phyloP scores from a whole-genome alignment of 257 asterid genomes.

The Paulownia fortunei region DNA sequence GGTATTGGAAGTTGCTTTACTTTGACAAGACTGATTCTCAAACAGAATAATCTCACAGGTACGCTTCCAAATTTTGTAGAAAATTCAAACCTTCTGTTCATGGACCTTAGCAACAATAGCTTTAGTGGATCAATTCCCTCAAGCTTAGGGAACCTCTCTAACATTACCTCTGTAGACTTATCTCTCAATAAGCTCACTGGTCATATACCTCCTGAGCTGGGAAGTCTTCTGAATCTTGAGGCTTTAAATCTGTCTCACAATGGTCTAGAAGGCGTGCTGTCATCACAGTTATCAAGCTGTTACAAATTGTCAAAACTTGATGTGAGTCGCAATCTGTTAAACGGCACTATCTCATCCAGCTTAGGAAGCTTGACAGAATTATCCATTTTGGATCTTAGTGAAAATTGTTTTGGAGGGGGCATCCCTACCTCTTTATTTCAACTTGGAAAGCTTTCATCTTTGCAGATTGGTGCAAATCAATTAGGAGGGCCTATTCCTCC shows the following conservation, averaged over 20 bases:
- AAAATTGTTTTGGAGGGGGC: slow-evolving; percentile 60
- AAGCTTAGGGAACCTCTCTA: slow-evolving; percentile 56
- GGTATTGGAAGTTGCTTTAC: slow-evolving; percentile 66
- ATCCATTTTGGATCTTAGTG: slow-evolving; percentile 61
- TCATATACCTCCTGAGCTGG: slow-evolving; percentile 60
- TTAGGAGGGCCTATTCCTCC: slow-evolving; percentile 63
- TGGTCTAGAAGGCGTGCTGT: slow-evolving; percentile 56
- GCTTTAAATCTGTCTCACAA: slow-evolving; percentile 66
- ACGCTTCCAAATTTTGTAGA: slow-evolving; percentile 61
- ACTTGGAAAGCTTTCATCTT: slow-evolving; percentile 54
- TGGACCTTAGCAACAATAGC: slow-evolving; percentile 67
- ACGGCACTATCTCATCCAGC: slow-evolving; percentile 62
- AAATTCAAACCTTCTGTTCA: slow-evolving; percentile 46
- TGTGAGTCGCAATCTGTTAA: slow-evolving; percentile 63
- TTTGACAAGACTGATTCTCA: slow-evolving; percentile 66
- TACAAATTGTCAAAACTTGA: slow-evolving; percentile 55
- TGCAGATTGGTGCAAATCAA: slow-evolving; percentile 75
- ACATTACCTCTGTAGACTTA: slow-evolving; percentile 54
- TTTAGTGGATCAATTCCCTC: slow-evolving; percentile 61
- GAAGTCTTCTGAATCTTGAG: slow-evolving; percentile 57
- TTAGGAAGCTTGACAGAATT: slow-evolving; percentile 56
- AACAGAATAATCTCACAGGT: slow-evolving; percentile 71
- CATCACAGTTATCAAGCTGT: slow-evolving; percentile 59
- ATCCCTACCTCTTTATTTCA: slow-evolving; percentile 56
- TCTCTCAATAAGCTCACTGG: slow-evolving; percentile 67